These are phyloP conservation scores for Phlebiopsis flavidoalba DNA, from an alignment of 768 basidiomycete genomes.

Conservation along the genomic window DNA sequence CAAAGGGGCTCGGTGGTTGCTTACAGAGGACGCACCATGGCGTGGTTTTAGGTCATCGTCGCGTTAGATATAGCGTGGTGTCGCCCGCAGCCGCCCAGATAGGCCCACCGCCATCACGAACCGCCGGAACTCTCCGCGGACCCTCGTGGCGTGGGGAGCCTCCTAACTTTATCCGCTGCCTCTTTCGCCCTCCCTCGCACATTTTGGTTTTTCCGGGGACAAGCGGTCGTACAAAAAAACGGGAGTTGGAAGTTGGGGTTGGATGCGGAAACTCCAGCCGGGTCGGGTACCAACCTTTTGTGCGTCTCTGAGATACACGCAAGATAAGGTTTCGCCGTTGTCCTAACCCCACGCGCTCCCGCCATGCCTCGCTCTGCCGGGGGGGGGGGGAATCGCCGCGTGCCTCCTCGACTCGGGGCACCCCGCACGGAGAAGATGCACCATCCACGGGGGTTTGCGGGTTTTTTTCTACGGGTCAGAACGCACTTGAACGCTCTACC, in stretches of 20 bases:
- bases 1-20: background rate
- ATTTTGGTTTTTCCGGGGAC: too few species aligned
- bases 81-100: background rate
- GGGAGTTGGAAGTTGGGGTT: too few species aligned
- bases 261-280: background rate
- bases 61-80: slow-evolving; percentile 5
- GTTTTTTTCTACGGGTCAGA: too few species aligned
- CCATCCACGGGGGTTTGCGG: too few species aligned
- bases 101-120: background rate
- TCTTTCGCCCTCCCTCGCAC: background rate
- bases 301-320: background rate
- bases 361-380: too few species aligned
- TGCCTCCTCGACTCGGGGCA: too few species aligned
- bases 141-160: slow-evolving; percentile 2
- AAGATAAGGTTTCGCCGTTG: background rate
- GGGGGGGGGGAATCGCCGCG: too few species aligned
- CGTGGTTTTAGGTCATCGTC: background rate
- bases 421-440: too few species aligned
- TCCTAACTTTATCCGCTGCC: background rate
- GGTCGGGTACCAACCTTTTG: background rate
- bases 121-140: background rate
- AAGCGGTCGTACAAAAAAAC: background rate
- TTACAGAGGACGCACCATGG: background rate
- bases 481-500: too few species aligned
- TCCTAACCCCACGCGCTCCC: too few species aligned